These are phyloP conservation scores for Smallanthus sonchifolius DNA, from an alignment of 129 eudicot genomes.

Conservation along the genomic window DNA sequence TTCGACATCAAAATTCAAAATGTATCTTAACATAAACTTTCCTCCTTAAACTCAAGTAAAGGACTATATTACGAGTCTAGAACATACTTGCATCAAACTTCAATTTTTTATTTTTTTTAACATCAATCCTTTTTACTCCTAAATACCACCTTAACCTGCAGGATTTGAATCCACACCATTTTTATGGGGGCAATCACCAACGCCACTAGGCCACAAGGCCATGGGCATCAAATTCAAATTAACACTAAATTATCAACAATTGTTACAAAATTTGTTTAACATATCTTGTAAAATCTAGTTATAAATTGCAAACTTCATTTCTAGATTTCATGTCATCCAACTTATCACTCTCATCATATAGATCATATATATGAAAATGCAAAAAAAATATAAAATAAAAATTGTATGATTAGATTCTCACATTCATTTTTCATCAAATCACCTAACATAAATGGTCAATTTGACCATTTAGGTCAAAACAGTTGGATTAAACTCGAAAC, in stretches of 20 bases:
- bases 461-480: neutral
- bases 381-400: neutral
- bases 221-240: neutral
- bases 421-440: neutral
- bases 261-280: conserved; percentile 3
- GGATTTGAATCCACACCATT: too few species aligned
- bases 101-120: too few species aligned
- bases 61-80: conserved; percentile 4
- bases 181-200: too few species aligned
- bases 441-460: neutral
- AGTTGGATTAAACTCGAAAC: neutral
- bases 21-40: neutral
- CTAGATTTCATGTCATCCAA: neutral
- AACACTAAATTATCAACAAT: neutral
- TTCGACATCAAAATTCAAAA: neutral
- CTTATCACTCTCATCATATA: neutral
- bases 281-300: neutral
- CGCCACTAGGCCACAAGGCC: too few species aligned
- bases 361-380: neutral
- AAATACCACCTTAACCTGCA: too few species aligned
- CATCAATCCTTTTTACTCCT: too few species aligned
- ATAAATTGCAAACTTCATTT: neutral
- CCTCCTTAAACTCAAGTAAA: neutral
- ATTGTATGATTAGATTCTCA: neutral
- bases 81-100: neutral